Conservation (phyloP, 176 grass and related monocot species). For the Lolium perenne region DNA sequence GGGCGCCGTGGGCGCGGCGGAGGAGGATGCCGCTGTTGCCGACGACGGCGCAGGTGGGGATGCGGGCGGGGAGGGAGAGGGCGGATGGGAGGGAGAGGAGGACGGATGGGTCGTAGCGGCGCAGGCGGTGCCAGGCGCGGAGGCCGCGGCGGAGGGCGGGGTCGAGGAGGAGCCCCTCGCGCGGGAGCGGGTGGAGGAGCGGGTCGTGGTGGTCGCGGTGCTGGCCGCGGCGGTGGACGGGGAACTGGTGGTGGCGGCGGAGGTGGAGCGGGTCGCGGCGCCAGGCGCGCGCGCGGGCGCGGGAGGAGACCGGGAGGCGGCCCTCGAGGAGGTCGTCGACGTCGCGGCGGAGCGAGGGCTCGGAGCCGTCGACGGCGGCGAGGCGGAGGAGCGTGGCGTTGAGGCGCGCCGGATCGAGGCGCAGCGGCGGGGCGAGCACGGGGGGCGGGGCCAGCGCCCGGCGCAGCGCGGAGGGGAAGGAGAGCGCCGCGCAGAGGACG, state of each 20-base stretch:
- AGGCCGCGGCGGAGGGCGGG: constrained; percentile 61
- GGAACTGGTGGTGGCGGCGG: constrained; percentile 46
- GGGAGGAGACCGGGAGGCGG: constrained; percentile 51
- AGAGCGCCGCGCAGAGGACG: constrained; percentile 48
- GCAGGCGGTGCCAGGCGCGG: constrained; percentile 69
- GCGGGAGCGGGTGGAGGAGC: constrained; percentile 53
- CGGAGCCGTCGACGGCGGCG: constrained; percentile 56
- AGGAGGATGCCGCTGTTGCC: constrained; percentile 97
- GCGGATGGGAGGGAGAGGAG: constrained; percentile 51
- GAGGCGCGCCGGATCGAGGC: constrained; percentile 35
- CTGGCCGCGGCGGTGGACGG: constrained; percentile 50
- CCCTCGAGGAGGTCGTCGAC: constrained; percentile 76
- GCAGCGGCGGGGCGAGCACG: background rate
- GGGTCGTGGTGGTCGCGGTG: constrained; percentile 38
- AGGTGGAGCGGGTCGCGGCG: constrained; percentile 57
- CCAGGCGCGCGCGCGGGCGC: constrained; percentile 36
- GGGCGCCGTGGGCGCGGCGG: constrained; percentile 54
- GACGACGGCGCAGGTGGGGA: constrained; percentile 80
- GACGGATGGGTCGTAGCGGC: constrained; percentile 69
- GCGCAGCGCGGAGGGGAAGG: constrained; percentile 42
- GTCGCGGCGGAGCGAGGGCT: constrained; percentile 60
- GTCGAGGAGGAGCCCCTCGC: constrained; percentile 44
- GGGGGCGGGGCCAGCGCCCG: background rate
- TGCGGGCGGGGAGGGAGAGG: constrained; percentile 38
- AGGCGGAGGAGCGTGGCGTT: constrained; percentile 79